Conservation (phyloP, 495 filamentous ascomycete genomes). For the Corynascus novoguineensis region DNA sequence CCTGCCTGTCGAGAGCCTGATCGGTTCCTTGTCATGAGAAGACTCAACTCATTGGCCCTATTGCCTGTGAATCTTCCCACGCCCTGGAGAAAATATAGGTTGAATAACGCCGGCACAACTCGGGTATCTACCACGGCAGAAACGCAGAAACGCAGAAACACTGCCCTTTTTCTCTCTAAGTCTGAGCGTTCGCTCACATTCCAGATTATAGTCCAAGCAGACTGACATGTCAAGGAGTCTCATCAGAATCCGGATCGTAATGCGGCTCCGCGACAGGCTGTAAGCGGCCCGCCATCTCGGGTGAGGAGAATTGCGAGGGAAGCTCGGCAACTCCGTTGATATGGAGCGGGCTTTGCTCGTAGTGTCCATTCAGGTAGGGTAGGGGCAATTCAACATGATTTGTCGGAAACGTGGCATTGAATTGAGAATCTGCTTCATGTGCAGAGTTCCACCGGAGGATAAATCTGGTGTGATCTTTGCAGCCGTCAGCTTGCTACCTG, state of each 20-base stretch:
- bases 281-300: conserved; percentile 11
- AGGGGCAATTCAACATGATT: conserved; percentile 29
- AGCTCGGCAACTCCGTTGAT: conserved; percentile 19
- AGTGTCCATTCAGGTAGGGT: conserved; percentile 23
- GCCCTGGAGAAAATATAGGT: background rate
- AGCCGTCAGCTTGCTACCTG: conserved; percentile 8
- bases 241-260: conserved; percentile 16
- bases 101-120: background rate
- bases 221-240: background rate
- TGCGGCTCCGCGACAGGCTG: conserved; percentile 23
- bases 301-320: conserved; percentile 23
- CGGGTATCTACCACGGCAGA: conserved; percentile 7
- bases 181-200: too few relatives aligned
- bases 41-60: background rate
- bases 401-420: conserved; percentile 26
- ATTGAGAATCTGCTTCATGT: conserved; percentile 27
- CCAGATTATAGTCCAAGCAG: background rate
- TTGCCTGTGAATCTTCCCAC: background rate
- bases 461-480: conserved; percentile 30
- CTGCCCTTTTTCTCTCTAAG: background rate
- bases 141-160: conserved; percentile 2
- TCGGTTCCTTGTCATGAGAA: background rate
- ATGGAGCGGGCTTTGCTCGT: background rate
- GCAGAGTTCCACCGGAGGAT: conserved; percentile 28
- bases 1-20: background rate